Evolutionary conservation across 2,329 filamentous ascomycete genomes (phyloP), one percentile per base, ranked within the genome.

Genomic region (Zelopaecilomyces penicillatus): DNA sequence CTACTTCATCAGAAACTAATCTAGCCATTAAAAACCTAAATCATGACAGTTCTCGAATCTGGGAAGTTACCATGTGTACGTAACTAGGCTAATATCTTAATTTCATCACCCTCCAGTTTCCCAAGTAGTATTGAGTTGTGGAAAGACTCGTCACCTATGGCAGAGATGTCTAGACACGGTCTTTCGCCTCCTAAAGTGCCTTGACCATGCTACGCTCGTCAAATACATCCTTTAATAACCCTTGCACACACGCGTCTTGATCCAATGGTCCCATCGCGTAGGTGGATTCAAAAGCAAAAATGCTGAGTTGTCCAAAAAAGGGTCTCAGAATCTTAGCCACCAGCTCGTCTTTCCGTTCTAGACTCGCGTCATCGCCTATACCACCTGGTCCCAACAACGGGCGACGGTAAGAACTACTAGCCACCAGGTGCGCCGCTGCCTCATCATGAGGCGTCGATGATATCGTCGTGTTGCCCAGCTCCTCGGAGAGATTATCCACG

Each of bases 241-340:
- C 75, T 52, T 74, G 68, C 43, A 76, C 70, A 56, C 86, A 89
- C 7, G 71, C 71, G 42, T 81, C 76, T 54, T 74, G 61, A 62
- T 94, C 87, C 28, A 85, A 66, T 36, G 64, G 64, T 32, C 80
- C 82, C 81, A 96, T 90, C 11, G 84, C 81, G 63, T 98, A 98
- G 44, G 85, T 91, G 50, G 83, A 85, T 69, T 98, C 93, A 65
- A 96, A 98, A 0, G 87, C 84, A 61, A 83, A 87, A 57, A 98
- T 96, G 61, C 90, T 96, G 51, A 98, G 68, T 60, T 94, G 86
- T 10, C 84, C 85, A 59, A 97, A 88, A 66, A 96, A 97, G 0
- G 91, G 91, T 53, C 86, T 75, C 50, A 97, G 66, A 9, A 96
- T 77, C 59, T 84, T 84, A 47, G 81, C 80, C 5, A 93, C 78